Conservation (phyloP, 805 yeast species). For the Saccharomycopsis fibuligera region DNA sequence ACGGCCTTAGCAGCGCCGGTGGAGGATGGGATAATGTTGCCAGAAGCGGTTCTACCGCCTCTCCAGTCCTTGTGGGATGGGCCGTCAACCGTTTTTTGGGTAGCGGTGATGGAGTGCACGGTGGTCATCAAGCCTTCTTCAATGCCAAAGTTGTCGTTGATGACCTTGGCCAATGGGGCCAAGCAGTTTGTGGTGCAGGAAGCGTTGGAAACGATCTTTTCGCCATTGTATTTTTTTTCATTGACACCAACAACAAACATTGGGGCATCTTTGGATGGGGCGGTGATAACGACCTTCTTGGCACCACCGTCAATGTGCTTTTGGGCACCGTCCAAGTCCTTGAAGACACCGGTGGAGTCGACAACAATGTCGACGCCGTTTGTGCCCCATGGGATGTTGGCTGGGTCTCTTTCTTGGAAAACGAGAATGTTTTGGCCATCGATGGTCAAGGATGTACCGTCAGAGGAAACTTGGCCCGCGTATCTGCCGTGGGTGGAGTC, state of each 20-base stretch:
- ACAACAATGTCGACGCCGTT: constrained; percentile 78
- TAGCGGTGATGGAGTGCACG: constrained; percentile 92
- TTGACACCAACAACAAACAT: constrained; percentile 94
- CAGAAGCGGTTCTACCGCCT: constrained; percentile 96
- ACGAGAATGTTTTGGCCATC: constrained; percentile 38
- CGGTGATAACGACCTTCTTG: constrained; percentile 90
- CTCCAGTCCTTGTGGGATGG: constrained; percentile 98
- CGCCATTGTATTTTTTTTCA: constrained; percentile 69
- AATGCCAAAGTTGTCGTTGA: constrained; percentile 80
- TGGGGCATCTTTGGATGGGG: constrained; percentile 91
- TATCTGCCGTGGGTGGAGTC: constrained; percentile 66
- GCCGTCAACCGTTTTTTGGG: constrained; percentile 95
- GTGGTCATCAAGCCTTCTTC: constrained; percentile 95
- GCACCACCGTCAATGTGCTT: constrained; percentile 89
- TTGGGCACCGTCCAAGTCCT: constrained; percentile 70
- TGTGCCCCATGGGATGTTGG: constrained; percentile 81
- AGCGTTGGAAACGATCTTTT: constrained; percentile 80
- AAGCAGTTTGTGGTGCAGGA: constrained; percentile 95
- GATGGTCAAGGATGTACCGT: constrained; percentile 45
- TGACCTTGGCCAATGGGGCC: constrained; percentile 89
- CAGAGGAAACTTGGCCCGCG: constrained; percentile 51
- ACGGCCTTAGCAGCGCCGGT: constrained; percentile 98
- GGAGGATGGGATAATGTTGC: constrained; percentile 91
- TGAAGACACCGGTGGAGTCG: constrained; percentile 95
- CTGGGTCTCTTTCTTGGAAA: constrained; percentile 81